Evolutionary conservation across 768 basidiomycete genomes (phyloP), one percentile per base, ranked within the genome.

Genomic region (Mycena chlorophos): DNA sequence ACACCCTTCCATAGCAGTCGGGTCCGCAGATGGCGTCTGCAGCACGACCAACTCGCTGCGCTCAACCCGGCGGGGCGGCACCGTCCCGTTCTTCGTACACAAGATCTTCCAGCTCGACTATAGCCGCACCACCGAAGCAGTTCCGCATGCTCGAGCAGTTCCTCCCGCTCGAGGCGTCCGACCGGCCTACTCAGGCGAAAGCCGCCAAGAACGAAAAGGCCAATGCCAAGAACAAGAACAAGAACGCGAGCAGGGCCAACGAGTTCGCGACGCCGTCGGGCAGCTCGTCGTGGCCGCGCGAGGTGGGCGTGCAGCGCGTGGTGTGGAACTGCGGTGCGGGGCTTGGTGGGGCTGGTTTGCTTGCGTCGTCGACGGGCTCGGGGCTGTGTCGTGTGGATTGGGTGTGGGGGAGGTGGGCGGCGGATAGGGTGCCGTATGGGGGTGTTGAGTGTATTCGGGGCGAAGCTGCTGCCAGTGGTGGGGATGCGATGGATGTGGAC

Each of bases 141-240:
- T 94, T 82, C 66, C 78, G 95, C 22, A 92, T 98, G 86, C 71
- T 94, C n/a, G 96, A 98, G 55, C 81, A 83, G 22, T 86, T 96
- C 62, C 69, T 88, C 5, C 91, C 94, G 26, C 2, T 82, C 86
- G 71, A 94, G 86, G 48, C 34, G 59, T 59, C 37, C 19, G 80
- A 82, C 45, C 70, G 77, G 22, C 69, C 76, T 4, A 67, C 75
- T 3, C 73, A 76, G 25, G 63, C 71, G 19, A 72, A 73, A 2
- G 70, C 73, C 54, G 68, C 75, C 43, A 69, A 75, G 52, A 56
- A 65, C 42, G 63, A 63, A 52, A 42, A 76, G 54, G 63, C 57
- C 14, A 69, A 78, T 63, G 58, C 64, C 51, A 69, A 78, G 69
- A 66, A 63, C 25, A 39, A 64, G 48, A 57, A n/a, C n/a, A n/a